Conservation (phyloP, 176 grass and related monocot species). For the barley (Hordeum vulgare) region DNA sequence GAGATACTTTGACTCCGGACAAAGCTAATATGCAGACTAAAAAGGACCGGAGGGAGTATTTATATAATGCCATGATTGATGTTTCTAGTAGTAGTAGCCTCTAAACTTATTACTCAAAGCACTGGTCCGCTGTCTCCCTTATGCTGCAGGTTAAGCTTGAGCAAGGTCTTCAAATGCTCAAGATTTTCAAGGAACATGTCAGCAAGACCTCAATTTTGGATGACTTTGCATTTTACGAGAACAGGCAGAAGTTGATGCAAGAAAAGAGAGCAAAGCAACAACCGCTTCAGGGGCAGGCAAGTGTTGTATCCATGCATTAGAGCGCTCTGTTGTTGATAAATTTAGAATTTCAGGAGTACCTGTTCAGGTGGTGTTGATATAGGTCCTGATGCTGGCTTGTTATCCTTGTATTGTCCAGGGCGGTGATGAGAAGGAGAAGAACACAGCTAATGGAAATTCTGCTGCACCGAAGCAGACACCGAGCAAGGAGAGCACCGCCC, state of each 20-base stretch:
- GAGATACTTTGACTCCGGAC: too few species aligned
- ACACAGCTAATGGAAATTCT: constrained; percentile 19
- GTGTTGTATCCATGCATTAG: neutral
- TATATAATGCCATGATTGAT: neutral
- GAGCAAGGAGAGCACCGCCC: constrained; percentile 41
- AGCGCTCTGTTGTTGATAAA: neutral
- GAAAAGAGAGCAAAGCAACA: constrained; percentile 80
- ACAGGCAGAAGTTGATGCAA: constrained; percentile 86
- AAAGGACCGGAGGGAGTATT: too few species aligned
- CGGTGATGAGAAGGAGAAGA: constrained; percentile 55
- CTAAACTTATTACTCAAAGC: neutral
- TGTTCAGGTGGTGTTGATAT: neutral
- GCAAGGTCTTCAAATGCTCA: constrained; percentile 87
- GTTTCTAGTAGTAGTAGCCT: neutral
- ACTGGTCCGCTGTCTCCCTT: neutral
- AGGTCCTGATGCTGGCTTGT: constrained; percentile 7
- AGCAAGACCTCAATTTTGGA: constrained; percentile 81
- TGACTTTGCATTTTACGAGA: constrained; percentile 95
- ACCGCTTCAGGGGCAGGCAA: constrained; percentile 68
- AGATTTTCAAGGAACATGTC: constrained; percentile 86
- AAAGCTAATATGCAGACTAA: too few species aligned
- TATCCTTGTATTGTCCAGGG: constrained; percentile 24
- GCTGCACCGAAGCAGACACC: constrained; percentile 36
- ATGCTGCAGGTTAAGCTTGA: constrained; percentile 79
- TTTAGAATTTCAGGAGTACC: neutral